Conservation (phyloP, 1,284 basidiomycete species). For the Retiboletus flavoniger region DNA sequence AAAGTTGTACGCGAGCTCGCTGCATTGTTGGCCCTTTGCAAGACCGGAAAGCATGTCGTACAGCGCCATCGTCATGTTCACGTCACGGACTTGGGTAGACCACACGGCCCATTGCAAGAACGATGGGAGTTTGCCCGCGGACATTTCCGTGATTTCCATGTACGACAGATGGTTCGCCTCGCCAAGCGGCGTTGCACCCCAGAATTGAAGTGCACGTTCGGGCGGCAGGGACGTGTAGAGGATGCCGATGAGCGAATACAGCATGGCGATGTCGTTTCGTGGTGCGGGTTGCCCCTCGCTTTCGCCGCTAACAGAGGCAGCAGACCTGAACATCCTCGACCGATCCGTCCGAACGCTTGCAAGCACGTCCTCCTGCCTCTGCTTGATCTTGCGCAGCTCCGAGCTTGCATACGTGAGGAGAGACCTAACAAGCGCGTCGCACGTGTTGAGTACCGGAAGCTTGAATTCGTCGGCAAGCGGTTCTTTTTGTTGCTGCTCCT, state of each 20-base stretch:
- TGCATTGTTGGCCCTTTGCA: constrained; percentile 80
- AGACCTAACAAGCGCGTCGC: constrained; percentile 72
- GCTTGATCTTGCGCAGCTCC: constrained; percentile 88
- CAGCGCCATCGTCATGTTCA: constrained; percentile 72
- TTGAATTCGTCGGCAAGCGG: constrained; percentile 65
- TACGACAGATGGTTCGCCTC: constrained; percentile 46
- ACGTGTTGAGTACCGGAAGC: constrained; percentile 58
- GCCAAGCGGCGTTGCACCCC: constrained; percentile 63
- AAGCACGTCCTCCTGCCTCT: constrained; percentile 84
- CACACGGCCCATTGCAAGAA: constrained; percentile 88
- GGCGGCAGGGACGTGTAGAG: constrained; percentile 74
- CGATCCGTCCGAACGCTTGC: constrained; percentile 62
- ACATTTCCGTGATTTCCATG: constrained; percentile 55
- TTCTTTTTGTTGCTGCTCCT: constrained; percentile 58
- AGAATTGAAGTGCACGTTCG: constrained; percentile 81
- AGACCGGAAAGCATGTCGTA: constrained; percentile 90
- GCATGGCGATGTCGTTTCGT: constrained; percentile 80
- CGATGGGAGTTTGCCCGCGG: constrained; percentile 65
- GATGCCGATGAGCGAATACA: constrained; percentile 81
- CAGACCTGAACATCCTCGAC: constrained; percentile 49
- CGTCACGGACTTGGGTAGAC: constrained; percentile 74
- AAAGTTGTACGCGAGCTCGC: constrained; percentile 84
- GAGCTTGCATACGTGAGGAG: constrained; percentile 80
- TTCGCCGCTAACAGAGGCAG: constrained; percentile 42
- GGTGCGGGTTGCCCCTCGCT: constrained; percentile 41